Base-by-base conservation (phyloP, 345 rosid species). In the Eucalyptus sp. region DNA sequence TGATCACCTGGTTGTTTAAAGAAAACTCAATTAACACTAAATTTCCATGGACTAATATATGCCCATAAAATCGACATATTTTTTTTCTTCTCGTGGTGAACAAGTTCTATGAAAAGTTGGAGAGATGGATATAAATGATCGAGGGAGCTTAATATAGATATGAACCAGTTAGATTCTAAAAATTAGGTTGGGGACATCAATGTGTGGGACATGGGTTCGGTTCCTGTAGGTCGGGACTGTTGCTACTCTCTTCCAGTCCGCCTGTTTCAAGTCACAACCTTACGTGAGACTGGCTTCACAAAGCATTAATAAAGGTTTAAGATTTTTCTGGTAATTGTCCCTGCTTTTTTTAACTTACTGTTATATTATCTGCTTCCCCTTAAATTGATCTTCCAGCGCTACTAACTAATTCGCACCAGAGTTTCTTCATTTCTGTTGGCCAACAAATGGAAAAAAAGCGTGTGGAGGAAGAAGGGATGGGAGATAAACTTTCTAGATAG, bases 181-280 rank as follows among this genome's bases (percentile, higher is more conserved):
- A 20, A 52, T 18, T 52, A 3, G 58, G 10, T 18, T 18, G 24
- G 24, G 56, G 25, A 52, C 58, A 52, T 52, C 58, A 52, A 20
- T 20, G 2, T 7, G 0, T 20, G 10, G 25, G 25, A 52, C 58
- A 52, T 52, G 58, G 10, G 2, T 20, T 52, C 1, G 5, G 10
- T 52, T 52, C 24, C 10, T 7, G 1, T 0, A 20, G 5, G 10
- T 52, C 5, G 10, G 58, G 5, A 20, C 25, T 3, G 0, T 52
- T 0, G 58, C 58, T 7, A 2, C 25, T 52, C 58, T 52, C 58
- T 20, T 52, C 25, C 25, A 0, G 0, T 52, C 25, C 0, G 2
- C 58, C 58, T 0, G 0, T 52, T 20, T 52, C 10, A 52, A 52
- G 58, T 1, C 58, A 8, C 2, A 18, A 52, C 10, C 10, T 52